Evolutionary conservation across 1,139 yeast genomes (phyloP).

Genomic region (Ogataea hybrid): DNA sequence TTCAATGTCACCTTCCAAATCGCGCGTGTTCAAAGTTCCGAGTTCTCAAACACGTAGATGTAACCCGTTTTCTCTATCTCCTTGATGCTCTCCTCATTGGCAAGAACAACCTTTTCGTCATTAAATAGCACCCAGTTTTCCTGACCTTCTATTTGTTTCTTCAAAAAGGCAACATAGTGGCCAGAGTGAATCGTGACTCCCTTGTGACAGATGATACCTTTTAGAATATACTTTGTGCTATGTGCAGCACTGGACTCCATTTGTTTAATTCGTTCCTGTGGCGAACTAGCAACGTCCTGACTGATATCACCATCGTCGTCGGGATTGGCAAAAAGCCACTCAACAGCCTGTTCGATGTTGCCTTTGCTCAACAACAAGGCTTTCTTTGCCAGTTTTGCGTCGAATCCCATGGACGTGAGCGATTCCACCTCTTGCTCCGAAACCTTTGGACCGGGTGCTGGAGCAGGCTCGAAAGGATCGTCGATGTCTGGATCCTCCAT

Average conservation of each 20-base stretch:
- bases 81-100: constrained; percentile 55
- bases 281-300: constrained; percentile 18
- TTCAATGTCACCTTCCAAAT: too few species aligned
- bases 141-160: constrained; percentile 41
- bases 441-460: constrained; percentile 18
- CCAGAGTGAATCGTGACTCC: constrained; percentile 96
- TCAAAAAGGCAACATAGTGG: constrained; percentile 85
- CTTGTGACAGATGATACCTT: constrained; percentile 86
- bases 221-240: constrained; percentile 33
- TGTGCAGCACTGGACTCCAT: constrained; percentile 14
- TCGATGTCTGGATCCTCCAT: constrained; percentile 84
- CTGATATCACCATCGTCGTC: constrained; percentile 56
- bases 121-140: constrained; percentile 82
- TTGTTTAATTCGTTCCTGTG: constrained; percentile 23
- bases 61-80: constrained; percentile 67
- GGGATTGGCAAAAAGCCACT: constrained; percentile 82
- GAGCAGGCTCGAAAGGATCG: constrained; percentile 46
- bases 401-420: constrained; percentile 77
- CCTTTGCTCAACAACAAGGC: constrained; percentile 60
- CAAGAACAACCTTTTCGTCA: constrained; percentile 87
- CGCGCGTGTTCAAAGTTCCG: neutral
- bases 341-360: constrained; percentile 76
- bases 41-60: constrained; percentile 47
- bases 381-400: constrained; percentile 57
- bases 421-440: constrained; percentile 45